phyloP scores from a whole-genome alignment of 1,284 basidiomycete genomes.

The Puccinia polysora region DNA sequence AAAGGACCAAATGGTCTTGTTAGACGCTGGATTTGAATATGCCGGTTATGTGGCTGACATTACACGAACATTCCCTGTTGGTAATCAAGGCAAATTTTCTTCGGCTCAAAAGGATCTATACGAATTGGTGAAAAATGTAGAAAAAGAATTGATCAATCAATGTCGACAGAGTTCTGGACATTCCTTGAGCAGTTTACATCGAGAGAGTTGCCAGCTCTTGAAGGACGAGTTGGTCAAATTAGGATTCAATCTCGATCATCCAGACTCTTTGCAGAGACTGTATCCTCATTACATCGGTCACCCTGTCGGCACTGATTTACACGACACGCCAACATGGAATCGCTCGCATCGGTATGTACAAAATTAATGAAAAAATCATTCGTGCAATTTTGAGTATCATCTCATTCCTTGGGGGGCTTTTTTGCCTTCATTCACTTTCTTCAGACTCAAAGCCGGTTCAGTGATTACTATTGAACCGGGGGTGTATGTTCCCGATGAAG shows the following conservation, averaged over 20 bases:
- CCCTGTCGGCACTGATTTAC: conserved; percentile 57
- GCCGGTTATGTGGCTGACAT: conserved; percentile 38
- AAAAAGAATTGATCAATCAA: conserved; percentile 59
- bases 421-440: conserved; percentile 7
- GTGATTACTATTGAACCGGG: conserved; percentile 67
- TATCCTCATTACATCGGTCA: conserved; percentile 72
- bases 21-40: conserved; percentile 62
- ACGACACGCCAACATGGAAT: conserved; percentile 56
- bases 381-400: not conserved
- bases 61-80: conserved; percentile 40
- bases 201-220: conserved; percentile 67
- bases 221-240: conserved; percentile 71
- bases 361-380: not conserved
- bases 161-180: conserved; percentile 59
- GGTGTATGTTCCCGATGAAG: conserved; percentile 73
- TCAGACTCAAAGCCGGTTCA: conserved; percentile 69
- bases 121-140: conserved; percentile 69
- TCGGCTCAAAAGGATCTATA: conserved; percentile 81
- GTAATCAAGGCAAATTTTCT: conserved; percentile 61
- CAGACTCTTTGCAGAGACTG: conserved; percentile 50
- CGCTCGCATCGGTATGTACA: conserved; percentile 52
- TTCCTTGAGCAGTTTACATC: conserved; percentile 73
- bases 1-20: conserved; percentile 68
- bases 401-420: not conserved
- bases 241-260: conserved; percentile 61